These are phyloP conservation scores for Atractiella rhizophila DNA, from an alignment of 768 basidiomycete genomes.

Conservation along the genomic window DNA sequence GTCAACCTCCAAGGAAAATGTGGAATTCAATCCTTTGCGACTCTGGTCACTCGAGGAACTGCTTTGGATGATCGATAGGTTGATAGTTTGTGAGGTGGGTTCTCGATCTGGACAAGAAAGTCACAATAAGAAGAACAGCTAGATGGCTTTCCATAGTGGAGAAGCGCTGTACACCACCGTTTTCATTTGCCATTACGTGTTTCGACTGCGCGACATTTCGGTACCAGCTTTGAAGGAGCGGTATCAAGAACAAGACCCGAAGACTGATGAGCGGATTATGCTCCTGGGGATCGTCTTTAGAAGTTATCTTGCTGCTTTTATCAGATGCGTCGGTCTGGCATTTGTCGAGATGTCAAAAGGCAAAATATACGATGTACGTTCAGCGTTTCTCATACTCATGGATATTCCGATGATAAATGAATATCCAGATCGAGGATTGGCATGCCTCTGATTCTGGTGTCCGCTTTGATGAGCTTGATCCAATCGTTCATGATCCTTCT, in stretches of 20 bases:
- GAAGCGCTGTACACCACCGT: not conserved
- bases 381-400: too few species aligned
- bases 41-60: not conserved
- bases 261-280: not conserved
- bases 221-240: not conserved
- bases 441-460: too few species aligned
- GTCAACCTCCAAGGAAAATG: too few species aligned
- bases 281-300: not conserved
- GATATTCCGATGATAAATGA: too few species aligned
- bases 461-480: too few species aligned
- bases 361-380: not conserved
- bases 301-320: not conserved
- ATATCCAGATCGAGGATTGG: too few species aligned
- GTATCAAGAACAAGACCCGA: not conserved
- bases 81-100: not conserved
- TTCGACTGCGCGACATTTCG: not conserved
- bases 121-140: not conserved
- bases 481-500: too few species aligned
- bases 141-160: slow-evolving; percentile 1
- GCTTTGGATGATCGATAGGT: not conserved
- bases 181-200: not conserved
- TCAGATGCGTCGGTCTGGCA: not conserved
- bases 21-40: not conserved
- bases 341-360: not conserved
- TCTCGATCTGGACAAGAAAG: not conserved